These are phyloP conservation scores for Acephala macrosclerotiorum DNA, from an alignment of 2,329 filamentous ascomycete genomes.

Conservation along the genomic window DNA sequence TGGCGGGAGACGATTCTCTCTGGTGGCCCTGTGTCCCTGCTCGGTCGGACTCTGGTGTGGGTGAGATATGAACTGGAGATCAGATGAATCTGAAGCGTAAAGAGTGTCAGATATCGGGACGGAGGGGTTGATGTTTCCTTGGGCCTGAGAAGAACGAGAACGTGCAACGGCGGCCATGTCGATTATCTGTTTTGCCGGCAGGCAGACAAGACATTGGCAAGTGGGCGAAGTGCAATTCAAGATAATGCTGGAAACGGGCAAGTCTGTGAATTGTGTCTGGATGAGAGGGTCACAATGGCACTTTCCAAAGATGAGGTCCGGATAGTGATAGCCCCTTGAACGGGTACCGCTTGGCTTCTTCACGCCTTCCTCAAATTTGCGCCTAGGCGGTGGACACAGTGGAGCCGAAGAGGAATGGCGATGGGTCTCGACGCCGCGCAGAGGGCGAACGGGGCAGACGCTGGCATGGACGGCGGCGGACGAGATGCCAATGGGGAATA, in stretches of 20 bases:
- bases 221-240: conserved; percentile 37
- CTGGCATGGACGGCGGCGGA: neutral
- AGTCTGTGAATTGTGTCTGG: conserved; percentile 12
- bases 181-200: conserved; percentile 30
- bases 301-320: conserved; percentile 3
- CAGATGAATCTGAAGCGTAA: conserved; percentile 41
- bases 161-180: conserved; percentile 35
- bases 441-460: neutral
- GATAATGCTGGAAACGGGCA: conserved; percentile 25
- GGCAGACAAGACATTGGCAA: conserved; percentile 36
- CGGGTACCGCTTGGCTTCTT: neutral
- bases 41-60: conserved; percentile 21
- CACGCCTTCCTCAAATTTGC: conserved; percentile 13
- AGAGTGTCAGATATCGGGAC: conserved; percentile 40
- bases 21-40: conserved; percentile 23
- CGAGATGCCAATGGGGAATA: conserved; percentile 5
- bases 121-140: conserved; percentile 33
- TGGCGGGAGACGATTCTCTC: conserved; percentile 27
- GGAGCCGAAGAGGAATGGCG: conserved; percentile 7
- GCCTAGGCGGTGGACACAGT: neutral
- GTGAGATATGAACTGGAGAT: conserved; percentile 22
- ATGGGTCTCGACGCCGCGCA: neutral
- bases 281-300: conserved; percentile 10
- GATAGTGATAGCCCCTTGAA: neutral
- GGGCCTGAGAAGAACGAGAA: conserved; percentile 10